Evolutionary conservation across 257 asterid genomes (phyloP).

Genomic region (Fraxinus pennsylvanica): DNA sequence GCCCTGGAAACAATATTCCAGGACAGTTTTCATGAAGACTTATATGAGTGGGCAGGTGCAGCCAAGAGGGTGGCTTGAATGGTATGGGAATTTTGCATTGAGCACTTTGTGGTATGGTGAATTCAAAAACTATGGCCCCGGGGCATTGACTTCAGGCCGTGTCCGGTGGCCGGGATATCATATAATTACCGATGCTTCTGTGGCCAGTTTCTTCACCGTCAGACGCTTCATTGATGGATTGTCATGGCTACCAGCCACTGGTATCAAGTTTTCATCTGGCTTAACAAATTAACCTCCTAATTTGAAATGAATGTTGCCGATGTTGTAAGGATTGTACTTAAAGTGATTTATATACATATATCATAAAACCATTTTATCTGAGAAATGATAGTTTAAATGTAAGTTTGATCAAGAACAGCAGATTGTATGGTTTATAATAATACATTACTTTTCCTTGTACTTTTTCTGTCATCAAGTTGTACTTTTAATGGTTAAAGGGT

Average conservation of each 20-base stretch:
- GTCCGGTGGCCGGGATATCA: constrained; percentile 86
- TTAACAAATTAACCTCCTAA: constrained; percentile 37
- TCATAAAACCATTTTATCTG: no score
- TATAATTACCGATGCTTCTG: constrained; percentile 56
- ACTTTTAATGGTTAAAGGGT: no score
- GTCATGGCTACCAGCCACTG: constrained; percentile 92
- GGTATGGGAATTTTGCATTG: constrained; percentile 79
- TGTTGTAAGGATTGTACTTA: no score
- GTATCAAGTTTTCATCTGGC: constrained; percentile 67
- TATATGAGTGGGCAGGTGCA: constrained; percentile 85
- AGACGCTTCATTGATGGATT: constrained; percentile 70
- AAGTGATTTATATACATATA: neutral
- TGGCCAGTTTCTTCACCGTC: constrained; percentile 68
- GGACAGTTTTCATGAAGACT: constrained; percentile 75
- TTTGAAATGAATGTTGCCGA: neutral
- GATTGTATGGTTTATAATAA: neutral
- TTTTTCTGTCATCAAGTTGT: no score
- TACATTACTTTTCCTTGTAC: neutral
- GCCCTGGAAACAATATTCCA: constrained; percentile 82
- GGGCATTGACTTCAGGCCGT: constrained; percentile 61
- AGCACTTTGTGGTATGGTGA: constrained; percentile 87
- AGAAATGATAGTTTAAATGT: no score
- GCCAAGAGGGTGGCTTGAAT: constrained; percentile 94
- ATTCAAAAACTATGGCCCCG: constrained; percentile 92
- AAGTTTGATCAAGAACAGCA: neutral